Evolutionary conservation across 495 filamentous ascomycete species (phyloP), one percentile per base, ranked within the genome.

Genomic region (Aspergillus baeticus): DNA sequence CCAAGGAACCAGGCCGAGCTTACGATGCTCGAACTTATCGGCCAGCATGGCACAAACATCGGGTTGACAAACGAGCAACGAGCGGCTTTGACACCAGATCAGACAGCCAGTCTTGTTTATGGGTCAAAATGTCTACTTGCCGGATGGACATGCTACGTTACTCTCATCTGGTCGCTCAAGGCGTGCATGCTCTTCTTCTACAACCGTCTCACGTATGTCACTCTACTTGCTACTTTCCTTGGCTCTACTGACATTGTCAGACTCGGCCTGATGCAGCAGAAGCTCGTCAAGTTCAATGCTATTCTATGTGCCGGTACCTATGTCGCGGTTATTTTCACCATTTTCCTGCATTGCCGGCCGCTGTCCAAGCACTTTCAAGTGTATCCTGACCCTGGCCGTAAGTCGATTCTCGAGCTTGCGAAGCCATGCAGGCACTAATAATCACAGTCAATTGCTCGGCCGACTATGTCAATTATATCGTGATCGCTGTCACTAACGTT

Each of bases 141-240:
- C 1, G 75, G 77, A 6, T 81, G 79, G 79, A 72, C 68, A 7
- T 62, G 70, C 1, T 83, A 82, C 55, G 73, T 71, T 2, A 70
- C 74, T n/a, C 58, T 81, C 8, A 63, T 84, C 10, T 84, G 78
- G 77, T 59, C 60, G 1, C 55, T 84, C 35, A 84, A 84, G 59
- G 63, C 75, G 5, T 74, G 76, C 64, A 71, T 81, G 67, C 65
- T 73, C 38, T 66, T 73, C 34, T 81, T 83, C 59, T 84, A 78
- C 50, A 63, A 72, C 11, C 71, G 80, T 14, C 63, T 84, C 15
- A 84, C 78, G 76, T 77, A 68, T 59, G 64, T 50, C 11, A 41
- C 33, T 21, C 22, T 21, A 43, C 29, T 20, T 23, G 10, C 37
- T 13, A 31, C 22, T 35, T 17, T 5, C 8, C n/a, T 17, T 3